Percentiles rank a stretch among this genome's conserved stretches.
Conservation (phyloP, 768 basidiomycete genomes). For the Epithele typhae region DNA sequence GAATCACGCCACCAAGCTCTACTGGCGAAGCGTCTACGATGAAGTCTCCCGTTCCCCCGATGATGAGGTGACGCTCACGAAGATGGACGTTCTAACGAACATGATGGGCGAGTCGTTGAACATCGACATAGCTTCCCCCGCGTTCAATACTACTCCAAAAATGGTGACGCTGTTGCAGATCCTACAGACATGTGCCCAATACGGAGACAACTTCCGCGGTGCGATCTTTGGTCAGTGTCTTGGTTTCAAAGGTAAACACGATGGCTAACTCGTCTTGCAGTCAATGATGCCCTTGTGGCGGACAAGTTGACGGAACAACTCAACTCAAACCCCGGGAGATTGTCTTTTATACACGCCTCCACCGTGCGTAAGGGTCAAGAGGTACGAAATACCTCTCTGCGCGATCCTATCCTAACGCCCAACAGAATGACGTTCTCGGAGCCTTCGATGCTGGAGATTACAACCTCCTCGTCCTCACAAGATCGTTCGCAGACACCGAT, state of each 20-base stretch:
- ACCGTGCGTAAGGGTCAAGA: too few species aligned
- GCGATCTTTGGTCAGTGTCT: slow-evolving; percentile 54
- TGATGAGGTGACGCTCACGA: too few species aligned
- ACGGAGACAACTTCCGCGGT: slow-evolving; percentile 58
- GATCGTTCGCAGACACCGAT: slow-evolving; percentile 56
- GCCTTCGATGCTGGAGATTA: slow-evolving; percentile 50
- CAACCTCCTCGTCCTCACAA: slow-evolving; percentile 63
- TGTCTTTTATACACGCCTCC: background rate
- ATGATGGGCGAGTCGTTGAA: too few species aligned
- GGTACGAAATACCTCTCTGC: too few species aligned
- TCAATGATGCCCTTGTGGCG: slow-evolving; percentile 51
- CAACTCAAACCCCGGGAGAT: background rate
- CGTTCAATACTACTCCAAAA: slow-evolving; percentile 69
- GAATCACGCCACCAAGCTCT: slow-evolving; percentile 61
- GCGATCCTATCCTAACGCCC: too few species aligned
- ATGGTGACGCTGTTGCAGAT: slow-evolving; percentile 57
- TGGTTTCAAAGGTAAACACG: too few species aligned
- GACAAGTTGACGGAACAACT: slow-evolving; percentile 34
- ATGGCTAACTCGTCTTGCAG: too few species aligned
- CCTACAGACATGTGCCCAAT: slow-evolving; percentile 48
- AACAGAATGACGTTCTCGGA: slow-evolving; percentile 44
- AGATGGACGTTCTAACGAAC: too few species aligned
- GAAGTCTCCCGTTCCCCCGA: too few species aligned
- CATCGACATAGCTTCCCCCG: slow-evolving; percentile 32
- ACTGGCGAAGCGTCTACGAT: slow-evolving; percentile 47